Evolutionary conservation across 2,329 filamentous ascomycete genomes (phyloP).

Genomic region (Fusarium miscanthi): DNA sequence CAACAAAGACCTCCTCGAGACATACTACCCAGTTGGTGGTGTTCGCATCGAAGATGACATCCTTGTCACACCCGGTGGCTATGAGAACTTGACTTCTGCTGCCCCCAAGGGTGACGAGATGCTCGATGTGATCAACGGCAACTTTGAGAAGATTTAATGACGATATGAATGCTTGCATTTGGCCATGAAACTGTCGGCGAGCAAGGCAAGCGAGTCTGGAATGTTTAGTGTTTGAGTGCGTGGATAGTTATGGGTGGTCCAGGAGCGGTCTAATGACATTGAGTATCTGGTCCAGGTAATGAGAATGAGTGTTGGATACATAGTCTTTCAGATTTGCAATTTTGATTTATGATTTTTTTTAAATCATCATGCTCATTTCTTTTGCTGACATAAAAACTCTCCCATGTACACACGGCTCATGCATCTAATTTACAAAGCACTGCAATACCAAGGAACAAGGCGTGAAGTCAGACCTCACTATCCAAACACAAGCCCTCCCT

Average conservation of each 20-base stretch:
- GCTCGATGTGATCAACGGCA: constrained; percentile 67
- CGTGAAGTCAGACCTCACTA: constrained; percentile 24
- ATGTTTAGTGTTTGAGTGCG: constrained; percentile 6
- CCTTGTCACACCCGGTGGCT: constrained; percentile 79
- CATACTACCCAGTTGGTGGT: constrained; percentile 83
- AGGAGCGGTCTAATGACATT: background rate
- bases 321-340: background rate
- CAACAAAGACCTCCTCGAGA: constrained; percentile 71
- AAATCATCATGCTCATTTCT: constrained; percentile 41
- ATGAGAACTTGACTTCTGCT: constrained; percentile 80
- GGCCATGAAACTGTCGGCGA: background rate
- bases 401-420: constrained; percentile 33
- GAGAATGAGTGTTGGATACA: constrained; percentile 8
- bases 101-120: constrained; percentile 82
- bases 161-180: background rate
- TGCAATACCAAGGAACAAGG: constrained; percentile 6
- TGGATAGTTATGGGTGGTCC: background rate
- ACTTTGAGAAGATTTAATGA: constrained; percentile 41
- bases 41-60: constrained; percentile 95
- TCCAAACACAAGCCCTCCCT: constrained; percentile 20
- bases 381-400: constrained; percentile 23
- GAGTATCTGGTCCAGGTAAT: background rate
- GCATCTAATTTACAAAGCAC: constrained; percentile 39
- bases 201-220: background rate
- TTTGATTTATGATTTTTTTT: constrained; percentile 15